Conservation (phyloP, 2,329 filamentous ascomycete species). For the Xylariaceae sp. region DNA sequence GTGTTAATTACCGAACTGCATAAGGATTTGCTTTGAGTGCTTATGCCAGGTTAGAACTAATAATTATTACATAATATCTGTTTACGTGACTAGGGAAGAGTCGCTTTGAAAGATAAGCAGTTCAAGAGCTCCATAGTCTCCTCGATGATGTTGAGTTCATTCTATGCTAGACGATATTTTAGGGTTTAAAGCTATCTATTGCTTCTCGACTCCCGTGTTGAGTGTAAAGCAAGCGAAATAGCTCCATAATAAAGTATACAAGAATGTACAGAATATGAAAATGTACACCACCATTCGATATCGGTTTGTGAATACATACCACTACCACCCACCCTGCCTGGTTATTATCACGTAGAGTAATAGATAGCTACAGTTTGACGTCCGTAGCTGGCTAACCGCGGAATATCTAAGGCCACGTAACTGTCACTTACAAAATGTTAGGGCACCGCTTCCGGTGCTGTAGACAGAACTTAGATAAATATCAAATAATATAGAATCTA, state of each 20-base stretch:
- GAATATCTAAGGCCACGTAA: too few relatives aligned
- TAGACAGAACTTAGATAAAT: background rate
- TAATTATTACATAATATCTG: slow-evolving; percentile 36
- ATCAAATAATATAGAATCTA: background rate
- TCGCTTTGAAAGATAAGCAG: background rate
- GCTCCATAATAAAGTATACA: slow-evolving; percentile 36
- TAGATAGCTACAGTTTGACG: too few relatives aligned
- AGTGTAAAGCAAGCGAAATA: slow-evolving; percentile 39
- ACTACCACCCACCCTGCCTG: too few relatives aligned
- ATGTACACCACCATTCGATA: too few relatives aligned
- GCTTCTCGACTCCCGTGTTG: slow-evolving; percentile 31
- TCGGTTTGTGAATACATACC: too few relatives aligned
- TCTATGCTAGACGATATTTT: too few relatives aligned
- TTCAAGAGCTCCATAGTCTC: background rate
- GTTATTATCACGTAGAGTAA: too few relatives aligned
- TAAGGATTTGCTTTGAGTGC: slow-evolving; percentile 42
- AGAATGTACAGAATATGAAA: too few relatives aligned
- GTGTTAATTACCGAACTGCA: slow-evolving; percentile 42
- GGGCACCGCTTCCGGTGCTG: background rate
- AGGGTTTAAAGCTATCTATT: slow-evolving; percentile 16
- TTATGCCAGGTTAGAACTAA: slow-evolving; percentile 35
- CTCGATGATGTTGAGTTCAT: slow-evolving; percentile 34
- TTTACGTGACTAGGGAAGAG: slow-evolving; percentile 20
- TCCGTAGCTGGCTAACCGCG: too few relatives aligned
- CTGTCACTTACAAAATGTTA: too few relatives aligned